Conservation (phyloP, 306 rosid genomes). For the Fagus crenata region DNA sequence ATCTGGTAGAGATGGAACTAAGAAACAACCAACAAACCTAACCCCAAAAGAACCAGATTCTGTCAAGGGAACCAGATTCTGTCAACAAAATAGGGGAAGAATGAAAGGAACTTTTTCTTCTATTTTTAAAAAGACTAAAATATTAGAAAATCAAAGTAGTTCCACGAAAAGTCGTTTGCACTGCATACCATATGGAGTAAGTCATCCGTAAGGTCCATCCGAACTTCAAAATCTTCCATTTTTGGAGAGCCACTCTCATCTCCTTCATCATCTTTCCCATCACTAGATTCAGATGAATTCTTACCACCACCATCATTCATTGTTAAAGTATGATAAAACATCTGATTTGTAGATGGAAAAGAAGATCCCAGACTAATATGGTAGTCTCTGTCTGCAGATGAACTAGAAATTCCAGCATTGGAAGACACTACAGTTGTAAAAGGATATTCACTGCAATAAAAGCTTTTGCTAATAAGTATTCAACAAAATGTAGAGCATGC, state of each 20-base stretch:
- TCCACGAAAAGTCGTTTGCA: neutral
- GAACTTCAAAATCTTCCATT: conserved; percentile 63
- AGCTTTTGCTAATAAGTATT: conserved; percentile 17
- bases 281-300: conserved; percentile 36
- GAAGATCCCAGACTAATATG: conserved; percentile 38
- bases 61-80: neutral
- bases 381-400: conserved; percentile 51
- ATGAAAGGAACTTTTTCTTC: neutral
- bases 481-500: conserved; percentile 1
- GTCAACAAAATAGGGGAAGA: neutral
- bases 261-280: conserved; percentile 52
- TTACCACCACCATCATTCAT: conserved; percentile 41
- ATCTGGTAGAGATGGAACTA: no score
- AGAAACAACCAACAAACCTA: no score
- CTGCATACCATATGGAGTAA: conserved; percentile 84
- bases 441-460: conserved; percentile 57
- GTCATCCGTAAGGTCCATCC: conserved; percentile 98
- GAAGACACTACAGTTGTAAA: conserved; percentile 46
- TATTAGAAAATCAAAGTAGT: neutral
- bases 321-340: conserved; percentile 45
- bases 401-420: conserved; percentile 48
- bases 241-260: conserved; percentile 43
- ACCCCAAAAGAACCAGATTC: neutral
- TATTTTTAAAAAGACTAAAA: conserved; percentile 15
- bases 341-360: conserved; percentile 36